Base-by-base conservation (phyloP, 768 basidiomycete genomes). In the Tulasnella sp. region DNA sequence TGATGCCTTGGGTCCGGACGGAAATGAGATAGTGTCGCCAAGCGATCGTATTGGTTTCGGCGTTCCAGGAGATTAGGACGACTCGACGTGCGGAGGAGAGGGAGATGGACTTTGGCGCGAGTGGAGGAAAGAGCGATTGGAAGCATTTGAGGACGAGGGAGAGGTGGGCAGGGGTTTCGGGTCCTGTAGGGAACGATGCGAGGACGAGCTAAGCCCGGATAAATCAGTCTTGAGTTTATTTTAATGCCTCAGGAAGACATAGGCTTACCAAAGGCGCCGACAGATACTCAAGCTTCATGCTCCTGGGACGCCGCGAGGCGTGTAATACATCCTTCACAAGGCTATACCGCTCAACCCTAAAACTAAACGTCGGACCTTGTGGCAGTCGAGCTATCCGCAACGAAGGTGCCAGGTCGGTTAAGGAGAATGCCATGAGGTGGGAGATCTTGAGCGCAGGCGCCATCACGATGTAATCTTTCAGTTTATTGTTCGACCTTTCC, bases 11-110 rank as follows among this genome's bases (percentile, higher is more conserved):
- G 1, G 94, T 87, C 70, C 92, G 90, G 56, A 99, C 88, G 17
- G 90, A 87, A 74, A 99, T 98, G 64, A 92, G 78, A 70, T 86
- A 98, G 73, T 99, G 96, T 49, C 96, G 83, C 69, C 93, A 82
- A 68, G 97, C 92, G 68, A 99, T 76, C 4, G 92, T 92, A 51
- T 82, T 86, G 50, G 82, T 84, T 21, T 86, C 85, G 19, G 86
- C 73, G 70, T 92, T 92, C 76, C 97, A 97, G 0, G 92, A 84
- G 51, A 98, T 75, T 51, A 99, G 85, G 32, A 98, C 90, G 58
- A 99, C 86, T 66, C 96, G 83, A 30, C 96, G 88, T 3, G 94
- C 94, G 30, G 90, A 87, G 54, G 94, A 86, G 52, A 91, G 82
- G 21, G 82, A 80, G 69, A 92, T 77, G 30, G 81, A 79, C 66